Percentiles rank a stretch among this genome's conserved stretches.
Evolutionary conservation across 2,329 filamentous ascomycete genomes (phyloP).

Genomic region (Sporothrix protearum): DNA sequence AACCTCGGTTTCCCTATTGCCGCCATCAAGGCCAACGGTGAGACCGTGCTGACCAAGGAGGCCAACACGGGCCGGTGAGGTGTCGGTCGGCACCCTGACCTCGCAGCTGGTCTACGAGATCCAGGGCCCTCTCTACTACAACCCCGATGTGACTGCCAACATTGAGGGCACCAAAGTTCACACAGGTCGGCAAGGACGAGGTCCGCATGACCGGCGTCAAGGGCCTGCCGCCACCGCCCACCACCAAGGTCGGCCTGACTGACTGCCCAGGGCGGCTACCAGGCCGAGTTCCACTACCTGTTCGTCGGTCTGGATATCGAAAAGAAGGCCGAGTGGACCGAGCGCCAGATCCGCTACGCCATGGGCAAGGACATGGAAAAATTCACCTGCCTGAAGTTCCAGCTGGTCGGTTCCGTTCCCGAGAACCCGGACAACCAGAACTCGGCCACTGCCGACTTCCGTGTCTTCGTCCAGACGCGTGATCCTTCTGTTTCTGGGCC

Average conservation of each 20-base stretch:
- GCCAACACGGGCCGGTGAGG: slow-evolving; percentile 29
- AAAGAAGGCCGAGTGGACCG: slow-evolving; percentile 30
- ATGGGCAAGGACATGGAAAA: slow-evolving; percentile 27
- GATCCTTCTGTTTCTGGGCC: slow-evolving; percentile 25
- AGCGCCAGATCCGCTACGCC: slow-evolving; percentile 25
- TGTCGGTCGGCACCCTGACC: slow-evolving; percentile 26
- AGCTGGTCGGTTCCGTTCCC: slow-evolving; percentile 31
- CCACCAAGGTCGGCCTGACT: slow-evolving; percentile 33
- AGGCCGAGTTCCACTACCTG: slow-evolving; percentile 31
- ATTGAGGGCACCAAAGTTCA: slow-evolving; percentile 40
- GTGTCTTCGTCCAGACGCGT: slow-evolving; percentile 40
- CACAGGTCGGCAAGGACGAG: slow-evolving; percentile 39
- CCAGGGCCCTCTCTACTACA: slow-evolving; percentile 38
- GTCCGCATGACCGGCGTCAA: slow-evolving; percentile 37
- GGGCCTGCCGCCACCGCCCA: slow-evolving; percentile 35
- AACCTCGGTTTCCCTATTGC: slow-evolving; percentile 48
- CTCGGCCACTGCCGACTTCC: slow-evolving; percentile 37
- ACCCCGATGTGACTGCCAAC: slow-evolving; percentile 36
- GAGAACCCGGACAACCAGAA: slow-evolving; percentile 34
- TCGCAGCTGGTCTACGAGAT: slow-evolving; percentile 40
- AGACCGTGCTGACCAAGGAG: slow-evolving; percentile 33
- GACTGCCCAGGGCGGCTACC: slow-evolving; percentile 30
- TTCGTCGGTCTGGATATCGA: slow-evolving; percentile 30
- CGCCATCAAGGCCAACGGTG: slow-evolving; percentile 45
- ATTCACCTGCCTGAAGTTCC: slow-evolving; percentile 33